A percentile compares a stretch with the other conserved stretches of the same genome.
phyloP scores from a whole-genome alignment of 2,329 filamentous ascomycete genomes.

The Arachnomyces sp. region DNA sequence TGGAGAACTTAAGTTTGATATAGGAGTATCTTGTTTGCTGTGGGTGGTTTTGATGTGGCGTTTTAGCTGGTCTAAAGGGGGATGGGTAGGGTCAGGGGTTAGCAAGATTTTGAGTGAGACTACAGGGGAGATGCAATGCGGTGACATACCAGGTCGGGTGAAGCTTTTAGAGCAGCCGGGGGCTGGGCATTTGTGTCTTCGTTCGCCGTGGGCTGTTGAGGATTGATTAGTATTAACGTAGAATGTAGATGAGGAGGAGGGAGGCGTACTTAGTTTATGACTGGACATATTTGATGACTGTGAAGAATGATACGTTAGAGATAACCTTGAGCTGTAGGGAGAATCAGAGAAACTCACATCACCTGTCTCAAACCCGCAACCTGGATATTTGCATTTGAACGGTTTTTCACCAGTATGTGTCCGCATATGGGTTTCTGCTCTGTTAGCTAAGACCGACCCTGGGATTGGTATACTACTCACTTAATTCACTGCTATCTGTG shows the following conservation, averaged over 20 bases:
- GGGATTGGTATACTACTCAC: conserved; percentile 17
- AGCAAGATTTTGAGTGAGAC: neutral
- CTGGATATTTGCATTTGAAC: conserved; percentile 35
- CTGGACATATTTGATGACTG: conserved; percentile 40
- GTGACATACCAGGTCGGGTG: conserved; percentile 33
- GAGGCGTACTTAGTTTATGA: conserved; percentile 33
- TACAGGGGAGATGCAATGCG: neutral
- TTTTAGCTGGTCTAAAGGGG: conserved; percentile 32
- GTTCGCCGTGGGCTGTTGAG: conserved; percentile 30
- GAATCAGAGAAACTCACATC: conserved; percentile 25
- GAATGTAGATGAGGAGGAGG: neutral
- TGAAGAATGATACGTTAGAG: conserved; percentile 1
- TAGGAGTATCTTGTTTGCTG: conserved; percentile 18
- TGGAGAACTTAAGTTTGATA: neutral
- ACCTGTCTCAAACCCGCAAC: conserved; percentile 36
- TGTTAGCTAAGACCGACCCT: conserved; percentile 11
- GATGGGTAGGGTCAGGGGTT: neutral
- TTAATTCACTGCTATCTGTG: conserved; percentile 38
- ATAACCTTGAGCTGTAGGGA: neutral
- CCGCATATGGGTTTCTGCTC: conserved; percentile 35
- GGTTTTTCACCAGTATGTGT: conserved; percentile 37
- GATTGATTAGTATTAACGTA: conserved; percentile 8
- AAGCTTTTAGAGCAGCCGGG: conserved; percentile 36
- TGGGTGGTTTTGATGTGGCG: conserved; percentile 32
- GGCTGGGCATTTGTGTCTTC: conserved; percentile 33